Conservation (phyloP, 495 filamentous ascomycete genomes). For the Talaromyces nanjingensis region DNA sequence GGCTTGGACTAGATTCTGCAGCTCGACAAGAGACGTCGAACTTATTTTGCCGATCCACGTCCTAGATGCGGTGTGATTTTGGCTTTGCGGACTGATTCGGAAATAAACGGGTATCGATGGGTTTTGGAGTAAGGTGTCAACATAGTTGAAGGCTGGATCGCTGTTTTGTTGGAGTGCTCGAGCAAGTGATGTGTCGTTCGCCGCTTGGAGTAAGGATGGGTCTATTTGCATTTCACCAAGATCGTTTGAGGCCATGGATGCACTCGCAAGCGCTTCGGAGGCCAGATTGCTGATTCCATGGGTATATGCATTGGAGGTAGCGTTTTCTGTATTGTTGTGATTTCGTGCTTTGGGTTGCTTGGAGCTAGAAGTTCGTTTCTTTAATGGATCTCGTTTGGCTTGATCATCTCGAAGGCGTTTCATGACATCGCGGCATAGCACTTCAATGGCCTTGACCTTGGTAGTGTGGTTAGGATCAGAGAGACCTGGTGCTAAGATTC, state of each 20-base stretch:
- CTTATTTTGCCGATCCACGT: conserved; percentile 59
- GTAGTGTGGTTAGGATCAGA: conserved; percentile 46
- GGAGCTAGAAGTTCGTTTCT: conserved; percentile 31
- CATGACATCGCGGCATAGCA: conserved; percentile 65
- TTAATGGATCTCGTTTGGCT: conserved; percentile 48
- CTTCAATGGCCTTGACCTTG: conserved; percentile 60
- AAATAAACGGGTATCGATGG: conserved; percentile 54
- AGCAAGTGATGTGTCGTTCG: conserved; percentile 38
- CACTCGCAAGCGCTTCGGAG: conserved; percentile 44
- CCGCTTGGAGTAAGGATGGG: conserved; percentile 49
- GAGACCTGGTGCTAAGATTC: conserved; percentile 46
- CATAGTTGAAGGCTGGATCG: conserved; percentile 29
- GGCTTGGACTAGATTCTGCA: conserved; percentile 46
- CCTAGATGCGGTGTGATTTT: conserved; percentile 34
- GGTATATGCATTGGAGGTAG: conserved; percentile 22
- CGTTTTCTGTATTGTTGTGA: conserved; percentile 14
- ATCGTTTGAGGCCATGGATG: conserved; percentile 33
- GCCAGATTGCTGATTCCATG: conserved; percentile 48
- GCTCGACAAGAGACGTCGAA: conserved; percentile 45
- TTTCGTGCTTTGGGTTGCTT: conserved; percentile 14
- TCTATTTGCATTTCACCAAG: conserved; percentile 59
- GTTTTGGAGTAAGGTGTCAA: conserved; percentile 27
- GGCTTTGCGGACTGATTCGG: conserved; percentile 50
- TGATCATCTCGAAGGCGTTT: conserved; percentile 67
- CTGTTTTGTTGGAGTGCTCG: conserved; percentile 32